These are phyloP conservation scores for Nakazawaea populi DNA, from an alignment of 805 yeast species.

Conservation along the genomic window DNA sequence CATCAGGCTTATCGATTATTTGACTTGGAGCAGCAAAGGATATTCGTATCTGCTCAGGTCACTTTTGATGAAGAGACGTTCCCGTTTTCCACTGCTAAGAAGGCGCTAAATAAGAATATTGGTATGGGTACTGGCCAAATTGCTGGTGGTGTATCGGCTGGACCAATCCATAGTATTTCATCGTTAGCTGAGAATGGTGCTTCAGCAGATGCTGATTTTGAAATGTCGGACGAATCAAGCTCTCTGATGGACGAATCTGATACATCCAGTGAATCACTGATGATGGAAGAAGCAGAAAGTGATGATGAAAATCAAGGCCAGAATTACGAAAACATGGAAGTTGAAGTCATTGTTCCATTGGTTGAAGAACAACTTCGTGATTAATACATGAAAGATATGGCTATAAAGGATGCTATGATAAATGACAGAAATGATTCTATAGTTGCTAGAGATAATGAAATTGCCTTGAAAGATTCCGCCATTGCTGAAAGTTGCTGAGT, in stretches of 20 bases:
- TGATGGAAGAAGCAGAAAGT: too few relatives aligned
- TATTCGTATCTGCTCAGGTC: not conserved
- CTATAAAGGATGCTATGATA: not conserved
- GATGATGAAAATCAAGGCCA: too few relatives aligned
- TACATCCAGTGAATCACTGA: too few relatives aligned
- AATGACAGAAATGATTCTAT: not conserved
- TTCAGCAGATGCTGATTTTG: too few relatives aligned
- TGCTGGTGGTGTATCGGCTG: not conserved
- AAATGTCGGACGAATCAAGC: too few relatives aligned
- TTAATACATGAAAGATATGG: not conserved
- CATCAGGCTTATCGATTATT: not conserved
- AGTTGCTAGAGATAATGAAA: not conserved
- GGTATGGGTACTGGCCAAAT: not conserved
- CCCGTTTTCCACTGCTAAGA: not conserved
- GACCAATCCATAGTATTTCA: not conserved
- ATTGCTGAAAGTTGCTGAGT: not conserved
- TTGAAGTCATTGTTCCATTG: too few relatives aligned
- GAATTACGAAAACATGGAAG: too few relatives aligned
- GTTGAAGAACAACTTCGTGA: not conserved
- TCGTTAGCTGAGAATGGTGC: too few relatives aligned
- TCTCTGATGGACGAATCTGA: too few relatives aligned
- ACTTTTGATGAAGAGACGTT: not conserved
- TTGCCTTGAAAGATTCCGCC: not conserved
- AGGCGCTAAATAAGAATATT: not conserved
- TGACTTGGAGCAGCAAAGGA: not conserved